Evolutionary conservation across 2,329 filamentous ascomycete genomes (phyloP), one percentile per base, ranked within the genome.

Genomic region (Knufia petricola): DNA sequence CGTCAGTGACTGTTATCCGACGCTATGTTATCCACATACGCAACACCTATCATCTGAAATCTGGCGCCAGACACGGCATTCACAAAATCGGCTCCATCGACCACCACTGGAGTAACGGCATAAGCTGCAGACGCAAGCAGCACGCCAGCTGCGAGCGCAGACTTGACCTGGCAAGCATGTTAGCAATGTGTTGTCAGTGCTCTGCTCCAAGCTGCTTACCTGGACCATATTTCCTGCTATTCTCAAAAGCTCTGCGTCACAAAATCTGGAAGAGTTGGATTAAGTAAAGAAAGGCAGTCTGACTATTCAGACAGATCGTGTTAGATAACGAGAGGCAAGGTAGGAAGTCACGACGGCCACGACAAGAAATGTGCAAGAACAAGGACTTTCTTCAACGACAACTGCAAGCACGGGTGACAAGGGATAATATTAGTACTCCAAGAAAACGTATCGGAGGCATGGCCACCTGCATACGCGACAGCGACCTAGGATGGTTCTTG

Each of bases 31-130:
- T 21, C 34, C 36, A 58, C 71, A 62, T 67, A 76, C 69, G 80
- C 79, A 50, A 81, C 75, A 62, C 78, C 78, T 50, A 81, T 67
- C 51, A 82, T 74, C 66, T 79, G 73, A 63, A 82, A 75, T 41
- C 79, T 74, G 55, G 77, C 72, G 49, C 72, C 71, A 15, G 75
- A 78, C 46, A 73, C 67, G 30, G 70, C 71, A 62, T 81, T 75
- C 57, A 82, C 70, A 63, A 82, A 81, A 61, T 82, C 74, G 62
- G 77, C 74, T 51, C 77, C 76, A 48, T 73, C 61, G 46, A 81
- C 73, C 50, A 73, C 70, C 49, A 82, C 67, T 4, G 77, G 72
- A 48, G 74, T 72, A 39, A 81, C 73, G 23, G 77, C 77, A 17
- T 66, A 60, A 32, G 69, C 71, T 55, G 73, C 64, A 56, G 69